A percentile compares a stretch with the other conserved stretches of the same genome.
Evolutionary conservation across 805 yeast species (phyloP).

Genomic region (Citeromyces matritensis): DNA sequence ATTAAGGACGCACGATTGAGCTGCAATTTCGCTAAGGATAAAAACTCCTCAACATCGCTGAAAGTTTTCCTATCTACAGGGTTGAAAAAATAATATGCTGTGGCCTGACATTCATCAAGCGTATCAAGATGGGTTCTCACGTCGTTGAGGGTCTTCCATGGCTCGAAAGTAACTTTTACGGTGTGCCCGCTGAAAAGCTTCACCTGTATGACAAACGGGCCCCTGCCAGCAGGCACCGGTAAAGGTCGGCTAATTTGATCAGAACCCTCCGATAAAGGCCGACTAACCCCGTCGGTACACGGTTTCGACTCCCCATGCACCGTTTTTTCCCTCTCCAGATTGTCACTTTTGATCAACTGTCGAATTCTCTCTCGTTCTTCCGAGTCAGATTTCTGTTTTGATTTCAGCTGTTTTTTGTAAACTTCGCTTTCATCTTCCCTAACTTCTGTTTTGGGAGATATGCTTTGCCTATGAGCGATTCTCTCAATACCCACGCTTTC

Average conservation of each 20-base stretch:
- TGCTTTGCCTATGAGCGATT: constrained; percentile 4
- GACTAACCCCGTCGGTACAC: constrained; percentile 1
- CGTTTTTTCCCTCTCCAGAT: constrained; percentile 21
- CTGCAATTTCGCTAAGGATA: constrained; percentile 34
- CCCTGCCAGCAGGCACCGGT: constrained; percentile 14
- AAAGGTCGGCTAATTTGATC: no score
- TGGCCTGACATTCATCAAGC: constrained; percentile 28
- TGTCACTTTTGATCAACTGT: constrained; percentile 34
- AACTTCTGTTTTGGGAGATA: constrained; percentile 21
- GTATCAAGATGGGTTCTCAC: constrained; percentile 46
- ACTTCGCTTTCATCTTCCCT: constrained; percentile 20
- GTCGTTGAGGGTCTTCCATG: constrained; percentile 27
- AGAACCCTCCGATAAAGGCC: neutral
- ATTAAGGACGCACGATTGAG: constrained; percentile 59
- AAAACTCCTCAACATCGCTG: constrained; percentile 40
- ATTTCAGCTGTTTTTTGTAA: constrained; percentile 21
- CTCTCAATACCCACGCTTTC: constrained; percentile 7
- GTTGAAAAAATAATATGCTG: constrained; percentile 33
- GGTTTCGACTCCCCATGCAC: constrained; percentile 1
- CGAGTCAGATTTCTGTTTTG: constrained; percentile 17
- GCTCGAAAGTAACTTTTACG: constrained; percentile 31
- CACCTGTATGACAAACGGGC: constrained; percentile 28
- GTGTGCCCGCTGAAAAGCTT: constrained; percentile 56
- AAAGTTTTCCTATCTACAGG: constrained; percentile 51
- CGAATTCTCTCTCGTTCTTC: constrained; percentile 44